Evolutionary conservation across 2,329 filamentous ascomycete genomes (phyloP), one percentile per base, ranked within the genome.

Genomic region (Phialophora macrospora): DNA sequence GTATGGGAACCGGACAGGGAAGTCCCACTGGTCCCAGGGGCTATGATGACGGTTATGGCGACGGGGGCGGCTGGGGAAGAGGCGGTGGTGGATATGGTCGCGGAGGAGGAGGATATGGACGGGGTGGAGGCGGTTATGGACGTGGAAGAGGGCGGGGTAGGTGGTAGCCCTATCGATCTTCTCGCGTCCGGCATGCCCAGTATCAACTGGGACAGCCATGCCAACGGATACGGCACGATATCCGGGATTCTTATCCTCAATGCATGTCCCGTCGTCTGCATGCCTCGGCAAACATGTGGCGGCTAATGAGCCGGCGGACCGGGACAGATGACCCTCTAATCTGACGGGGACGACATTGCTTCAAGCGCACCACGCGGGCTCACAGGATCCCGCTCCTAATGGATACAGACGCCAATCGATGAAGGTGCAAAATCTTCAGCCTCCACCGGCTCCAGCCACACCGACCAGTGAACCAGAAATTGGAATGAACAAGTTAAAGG

Each of bases 1-100:
- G 78, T 51, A 73, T 77, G 17, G 63, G 68, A 30, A 7, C 24
- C 7, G 52, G 52, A 2, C 30, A 32, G 28, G 58, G 58, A 22
- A 54, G 58, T 41, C 66, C 70, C 55, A 81, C 80, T 62, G 72
- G 74, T 1, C 70, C 73, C 32, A 76, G 83, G 67, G 80, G 80
- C 51, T 77, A 78, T 38, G 82, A 81, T 57, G 81, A 79, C 66
- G 79, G 80, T 70, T 85, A 85, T 28, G 84, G 84, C 69, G 77
- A 84, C 71, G 82, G 74, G 76, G 82, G 0, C 75, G 86, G 73
- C 77, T 86, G 65, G 76, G 84, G 54, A 80, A 76, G 79, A 55
- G 78, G 78, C 32, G 73, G 86, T 32, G 84, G 85, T 58, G 76
- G 80, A 55, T 78, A 80, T 32, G 75, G 78, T 63, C 77, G 79